Evolutionary conservation across 768 basidiomycete genomes (phyloP).

Genomic region (Kwoniella europaea): DNA sequence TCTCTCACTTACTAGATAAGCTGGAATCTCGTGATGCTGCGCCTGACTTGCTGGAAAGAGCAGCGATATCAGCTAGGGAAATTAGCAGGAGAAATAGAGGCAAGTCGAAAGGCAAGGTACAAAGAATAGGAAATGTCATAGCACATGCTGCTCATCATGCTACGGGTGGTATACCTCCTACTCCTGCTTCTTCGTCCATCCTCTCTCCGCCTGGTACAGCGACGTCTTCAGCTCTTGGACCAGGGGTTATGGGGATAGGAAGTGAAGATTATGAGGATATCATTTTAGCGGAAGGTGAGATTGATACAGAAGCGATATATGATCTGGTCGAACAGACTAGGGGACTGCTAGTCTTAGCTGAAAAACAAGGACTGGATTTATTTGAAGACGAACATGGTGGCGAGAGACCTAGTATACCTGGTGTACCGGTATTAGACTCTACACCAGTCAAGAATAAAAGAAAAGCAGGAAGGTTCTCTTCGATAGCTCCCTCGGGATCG

Average conservation of each 20-base stretch:
- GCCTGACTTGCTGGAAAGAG: constrained; percentile 49
- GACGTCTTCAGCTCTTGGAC: background rate
- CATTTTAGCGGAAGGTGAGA: constrained; percentile 30
- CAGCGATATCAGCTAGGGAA: constrained; percentile 62
- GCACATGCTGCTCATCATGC: constrained; percentile 35
- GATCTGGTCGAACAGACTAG: constrained; percentile 45
- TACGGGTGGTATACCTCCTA: background rate
- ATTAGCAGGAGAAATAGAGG: constrained; percentile 59
- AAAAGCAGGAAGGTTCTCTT: constrained; percentile 34
- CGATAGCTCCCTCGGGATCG: constrained; percentile 61
- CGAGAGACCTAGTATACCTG: background rate
- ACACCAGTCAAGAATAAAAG: constrained; percentile 27
- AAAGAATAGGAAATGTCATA: constrained; percentile 39
- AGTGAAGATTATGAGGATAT: constrained; percentile 37
- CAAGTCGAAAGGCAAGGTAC: constrained; percentile 47
- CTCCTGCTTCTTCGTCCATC: constrained; percentile 9
- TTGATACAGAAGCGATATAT: constrained; percentile 34
- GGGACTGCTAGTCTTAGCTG: constrained; percentile 36
- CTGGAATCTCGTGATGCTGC: constrained; percentile 63
- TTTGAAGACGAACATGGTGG: constrained; percentile 15
- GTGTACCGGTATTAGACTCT: background rate
- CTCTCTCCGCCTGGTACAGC: constrained; percentile 19
- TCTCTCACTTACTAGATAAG: constrained; percentile 69
- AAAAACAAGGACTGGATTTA: constrained; percentile 41
- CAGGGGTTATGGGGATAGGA: constrained; percentile 12